Evolutionary conservation across 2,329 filamentous ascomycete species (phyloP).

Genomic region (Diaporthe humulicola): DNA sequence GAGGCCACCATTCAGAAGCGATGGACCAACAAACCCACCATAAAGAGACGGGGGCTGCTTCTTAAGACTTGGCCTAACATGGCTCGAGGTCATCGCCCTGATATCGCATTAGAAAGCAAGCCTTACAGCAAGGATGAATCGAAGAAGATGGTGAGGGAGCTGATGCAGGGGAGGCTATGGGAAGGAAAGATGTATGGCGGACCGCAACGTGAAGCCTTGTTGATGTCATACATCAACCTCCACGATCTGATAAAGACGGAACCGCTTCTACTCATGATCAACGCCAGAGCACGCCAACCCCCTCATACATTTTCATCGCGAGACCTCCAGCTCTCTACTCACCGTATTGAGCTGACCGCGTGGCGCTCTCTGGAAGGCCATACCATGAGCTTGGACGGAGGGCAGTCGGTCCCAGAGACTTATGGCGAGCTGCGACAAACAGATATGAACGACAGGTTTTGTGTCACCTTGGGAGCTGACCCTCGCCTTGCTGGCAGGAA

Average conservation of each 20-base stretch:
- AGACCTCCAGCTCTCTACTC: background rate
- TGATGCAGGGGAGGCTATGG: background rate
- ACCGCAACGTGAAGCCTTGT: background rate
- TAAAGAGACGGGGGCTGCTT: background rate
- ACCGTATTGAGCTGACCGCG: too few species aligned
- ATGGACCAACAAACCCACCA: background rate
- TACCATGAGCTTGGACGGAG: background rate
- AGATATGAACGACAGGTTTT: fast-evolving
- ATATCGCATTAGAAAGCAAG: background rate
- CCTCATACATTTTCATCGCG: background rate
- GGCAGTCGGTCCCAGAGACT: background rate
- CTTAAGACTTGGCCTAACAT: background rate
- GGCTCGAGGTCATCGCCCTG: background rate
- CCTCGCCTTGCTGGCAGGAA: background rate
- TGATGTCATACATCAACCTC: background rate
- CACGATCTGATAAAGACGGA: background rate
- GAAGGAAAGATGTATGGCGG: background rate
- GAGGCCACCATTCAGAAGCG: background rate
- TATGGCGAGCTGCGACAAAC: background rate
- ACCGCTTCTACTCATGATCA: background rate
- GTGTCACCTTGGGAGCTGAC: background rate
- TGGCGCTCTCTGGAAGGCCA: background rate
- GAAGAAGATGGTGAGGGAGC: background rate
- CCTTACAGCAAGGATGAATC: fast-evolving
- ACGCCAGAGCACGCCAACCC: background rate